These are phyloP conservation scores for Capronia coronata DNA, from an alignment of 2,329 filamentous ascomycete species.

Conservation along the genomic window DNA sequence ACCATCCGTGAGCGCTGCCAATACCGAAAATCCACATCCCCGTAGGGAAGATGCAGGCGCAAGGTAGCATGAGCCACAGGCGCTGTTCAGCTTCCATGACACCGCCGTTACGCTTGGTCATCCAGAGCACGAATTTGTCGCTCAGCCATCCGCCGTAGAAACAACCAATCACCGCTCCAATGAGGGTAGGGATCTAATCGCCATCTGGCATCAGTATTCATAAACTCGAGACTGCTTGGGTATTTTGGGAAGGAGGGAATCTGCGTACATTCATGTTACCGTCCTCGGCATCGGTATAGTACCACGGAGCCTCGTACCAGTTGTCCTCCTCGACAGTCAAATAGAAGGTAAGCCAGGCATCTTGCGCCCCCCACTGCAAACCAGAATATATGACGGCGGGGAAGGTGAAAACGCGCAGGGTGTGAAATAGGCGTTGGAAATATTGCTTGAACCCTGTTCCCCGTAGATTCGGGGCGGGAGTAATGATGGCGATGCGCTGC, in stretches of 20 bases:
- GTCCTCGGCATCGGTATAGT: conserved; percentile 49
- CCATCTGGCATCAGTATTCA: conserved; percentile 1
- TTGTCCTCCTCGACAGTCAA: conserved; percentile 53
- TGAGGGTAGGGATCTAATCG: conserved; percentile 47
- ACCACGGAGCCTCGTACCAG: conserved; percentile 50
- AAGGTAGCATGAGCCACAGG: conserved; percentile 47
- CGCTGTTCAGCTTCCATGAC: conserved; percentile 52
- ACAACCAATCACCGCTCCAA: conserved; percentile 27
- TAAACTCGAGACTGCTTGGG: not conserved
- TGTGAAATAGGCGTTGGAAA: conserved; percentile 48
- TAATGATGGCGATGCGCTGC: conserved; percentile 52
- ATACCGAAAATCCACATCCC: conserved; percentile 52
- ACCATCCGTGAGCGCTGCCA: conserved; percentile 46
- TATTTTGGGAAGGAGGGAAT: not conserved
- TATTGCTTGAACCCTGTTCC: conserved; percentile 53
- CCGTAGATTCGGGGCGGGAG: conserved; percentile 49
- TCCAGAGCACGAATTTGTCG: conserved; percentile 51
- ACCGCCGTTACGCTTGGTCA: conserved; percentile 48
- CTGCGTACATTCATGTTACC: conserved; percentile 48
- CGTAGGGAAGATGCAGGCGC: conserved; percentile 46
- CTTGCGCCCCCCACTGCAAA: conserved; percentile 55
- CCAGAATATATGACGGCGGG: conserved; percentile 54
- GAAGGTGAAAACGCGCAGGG: conserved; percentile 52
- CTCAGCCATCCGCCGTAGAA: conserved; percentile 49
- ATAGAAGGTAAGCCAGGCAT: conserved; percentile 56